A percentile compares a stretch with the other conserved stretches of the same genome.
phyloP scores from a whole-genome alignment of 495 filamentous ascomycete species.

The Penicillium cosmopolitanum region DNA sequence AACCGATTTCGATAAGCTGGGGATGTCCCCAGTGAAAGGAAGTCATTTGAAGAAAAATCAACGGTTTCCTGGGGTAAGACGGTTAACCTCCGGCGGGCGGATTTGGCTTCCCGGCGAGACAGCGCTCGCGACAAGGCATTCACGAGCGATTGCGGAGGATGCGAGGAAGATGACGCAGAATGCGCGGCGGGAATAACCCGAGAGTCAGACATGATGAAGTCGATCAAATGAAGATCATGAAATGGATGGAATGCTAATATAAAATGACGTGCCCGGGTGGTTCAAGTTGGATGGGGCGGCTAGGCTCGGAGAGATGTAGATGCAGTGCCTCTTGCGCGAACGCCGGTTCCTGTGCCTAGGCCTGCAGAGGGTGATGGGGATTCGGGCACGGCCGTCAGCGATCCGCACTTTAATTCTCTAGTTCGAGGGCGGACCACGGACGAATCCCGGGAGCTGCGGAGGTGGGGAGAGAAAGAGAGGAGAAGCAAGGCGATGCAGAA shows the following conservation, averaged over 20 bases:
- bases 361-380: conserved; percentile 1
- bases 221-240: not conserved
- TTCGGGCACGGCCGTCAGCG: conserved; percentile 5
- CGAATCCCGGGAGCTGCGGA: conserved; percentile 12
- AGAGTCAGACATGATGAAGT: not conserved
- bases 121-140: conserved; percentile 42
- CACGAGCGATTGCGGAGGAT: conserved; percentile 30
- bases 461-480: too few species aligned
- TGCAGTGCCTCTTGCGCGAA: not conserved
- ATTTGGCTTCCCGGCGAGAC: conserved; percentile 43
- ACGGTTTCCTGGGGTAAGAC: conserved; percentile 35
- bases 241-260: not conserved
- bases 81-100: conserved; percentile 50
- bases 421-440: conserved; percentile 13
- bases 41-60: conserved; percentile 55
- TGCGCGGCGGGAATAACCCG: too few species aligned
- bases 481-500: too few species aligned
- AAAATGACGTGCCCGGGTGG: not conserved
- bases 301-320: not conserved
- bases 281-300: not conserved
- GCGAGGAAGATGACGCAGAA: not conserved
- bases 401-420: conserved; percentile 18
- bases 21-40: conserved; percentile 47
- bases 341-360: not conserved
- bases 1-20: conserved; percentile 34